Evolutionary conservation across 2,329 filamentous ascomycete genomes (phyloP).

Genomic region (Zymoseptoria ardabiliae): DNA sequence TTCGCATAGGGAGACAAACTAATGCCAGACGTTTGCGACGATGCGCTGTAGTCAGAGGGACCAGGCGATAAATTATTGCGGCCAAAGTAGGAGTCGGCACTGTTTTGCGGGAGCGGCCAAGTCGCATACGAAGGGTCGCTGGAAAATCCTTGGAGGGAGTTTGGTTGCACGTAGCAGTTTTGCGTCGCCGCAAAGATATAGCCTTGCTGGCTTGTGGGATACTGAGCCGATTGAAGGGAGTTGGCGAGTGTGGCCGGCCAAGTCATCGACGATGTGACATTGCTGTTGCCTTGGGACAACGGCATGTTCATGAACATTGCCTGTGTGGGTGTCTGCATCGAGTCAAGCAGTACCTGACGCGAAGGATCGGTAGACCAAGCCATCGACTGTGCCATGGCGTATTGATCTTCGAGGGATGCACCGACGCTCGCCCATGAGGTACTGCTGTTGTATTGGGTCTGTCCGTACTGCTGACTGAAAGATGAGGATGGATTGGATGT

Average conservation of each 20-base stretch:
- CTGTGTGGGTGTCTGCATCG: constrained; percentile 14
- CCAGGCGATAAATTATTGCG: constrained; percentile 14
- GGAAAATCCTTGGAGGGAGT: background rate
- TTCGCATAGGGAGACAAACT: constrained; percentile 21
- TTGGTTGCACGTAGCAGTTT: background rate
- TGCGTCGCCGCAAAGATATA: background rate
- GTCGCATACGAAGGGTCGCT: background rate
- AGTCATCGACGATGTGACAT: background rate
- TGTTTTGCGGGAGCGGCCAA: background rate
- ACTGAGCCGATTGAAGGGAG: background rate
- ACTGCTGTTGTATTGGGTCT: background rate
- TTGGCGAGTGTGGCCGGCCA: background rate
- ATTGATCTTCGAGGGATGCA: constrained; percentile 8
- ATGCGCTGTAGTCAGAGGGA: constrained; percentile 18
- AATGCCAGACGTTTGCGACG: constrained; percentile 15
- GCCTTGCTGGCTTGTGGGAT: background rate
- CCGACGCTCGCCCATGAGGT: constrained; percentile 1
- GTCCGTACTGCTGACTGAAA: background rate
- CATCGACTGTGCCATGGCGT: constrained; percentile 11
- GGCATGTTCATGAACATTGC: constrained; percentile 6
- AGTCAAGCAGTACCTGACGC: constrained; percentile 4
- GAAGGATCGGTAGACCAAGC: constrained; percentile 9
- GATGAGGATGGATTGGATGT: background rate
- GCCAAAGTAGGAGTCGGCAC: background rate
- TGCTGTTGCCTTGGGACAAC: background rate